A percentile compares a stretch with the other conserved stretches of the same genome.
Evolutionary conservation across 2,329 filamentous ascomycete species (phyloP).

Genomic region (Sclerotinia spermophila): DNA sequence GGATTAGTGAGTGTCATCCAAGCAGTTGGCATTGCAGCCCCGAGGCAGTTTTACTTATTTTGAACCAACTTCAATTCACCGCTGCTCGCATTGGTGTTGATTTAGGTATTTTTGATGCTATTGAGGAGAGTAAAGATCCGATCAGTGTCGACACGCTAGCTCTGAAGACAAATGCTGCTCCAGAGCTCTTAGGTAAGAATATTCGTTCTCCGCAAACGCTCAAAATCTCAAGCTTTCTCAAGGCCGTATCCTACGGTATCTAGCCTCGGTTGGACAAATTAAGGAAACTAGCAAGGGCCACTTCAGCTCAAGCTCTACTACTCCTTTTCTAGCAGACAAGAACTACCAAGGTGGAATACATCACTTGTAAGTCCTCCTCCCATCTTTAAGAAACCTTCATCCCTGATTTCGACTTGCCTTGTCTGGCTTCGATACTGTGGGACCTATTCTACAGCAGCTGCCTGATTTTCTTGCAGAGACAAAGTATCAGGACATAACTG

Average conservation of each 20-base stretch:
- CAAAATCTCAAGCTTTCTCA: no score
- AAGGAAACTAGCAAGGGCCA: constrained; percentile 33
- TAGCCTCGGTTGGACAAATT: constrained; percentile 37
- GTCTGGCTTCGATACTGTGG: no score
- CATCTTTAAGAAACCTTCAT: background rate
- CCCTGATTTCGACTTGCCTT: no score
- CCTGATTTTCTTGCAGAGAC: no score
- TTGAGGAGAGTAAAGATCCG: constrained; percentile 23
- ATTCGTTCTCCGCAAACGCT: no score
- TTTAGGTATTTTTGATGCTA: constrained; percentile 26
- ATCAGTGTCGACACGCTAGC: constrained; percentile 26
- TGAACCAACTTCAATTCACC: background rate
- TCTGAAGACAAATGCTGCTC: constrained; percentile 30
- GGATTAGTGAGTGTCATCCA: background rate
- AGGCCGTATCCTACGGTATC: constrained; percentile 36
- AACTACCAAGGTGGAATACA: no score
- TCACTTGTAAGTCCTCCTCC: constrained; percentile 13
- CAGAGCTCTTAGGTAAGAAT: constrained; percentile 27
- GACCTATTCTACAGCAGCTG: no score
- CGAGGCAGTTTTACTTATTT: background rate
- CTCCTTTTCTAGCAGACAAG: constrained; percentile 18
- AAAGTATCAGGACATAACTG: no score
- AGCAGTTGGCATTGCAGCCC: background rate
- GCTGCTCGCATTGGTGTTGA: constrained; percentile 18
- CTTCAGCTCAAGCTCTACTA: constrained; percentile 36